Base-by-base conservation (phyloP, 148 eudicot genomes). In the Silene conica region DNA sequence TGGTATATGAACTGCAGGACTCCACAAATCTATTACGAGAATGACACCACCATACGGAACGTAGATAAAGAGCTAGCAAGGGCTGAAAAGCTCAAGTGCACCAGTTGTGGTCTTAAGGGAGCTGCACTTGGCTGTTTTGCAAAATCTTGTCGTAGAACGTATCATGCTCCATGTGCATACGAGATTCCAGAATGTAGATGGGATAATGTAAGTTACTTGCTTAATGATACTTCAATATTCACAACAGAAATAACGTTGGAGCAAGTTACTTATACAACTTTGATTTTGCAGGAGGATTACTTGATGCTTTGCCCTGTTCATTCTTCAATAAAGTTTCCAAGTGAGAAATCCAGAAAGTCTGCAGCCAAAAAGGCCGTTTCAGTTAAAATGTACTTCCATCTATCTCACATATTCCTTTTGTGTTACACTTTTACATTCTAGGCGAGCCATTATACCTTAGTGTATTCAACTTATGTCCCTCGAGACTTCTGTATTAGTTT, bases 121-220 rank as follows among this genome's bases (percentile, higher is more conserved):
- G 98, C 98, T 55, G 92, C 88, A 2, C 96, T 95, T 76, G 98
- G 98, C 21, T 95, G 97, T 82, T 89, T 67, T 83, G 81, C 82
- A 67, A 90, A 87, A 70, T 76, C 90, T 15, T 95, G 98, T 73
- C 82, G 90, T 69, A 94, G 76, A 86, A 90, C 76, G 59, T 95
- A 90, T 75, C 98, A 95, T 73, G 96, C 78, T 26, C 90, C 97
- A 28, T 92, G 98, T 82, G 97, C 97, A 54, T 73, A 76, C 55
- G 85, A 80, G 45, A 66, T 85, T 66, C 60, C 69, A 64, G 87
- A 54, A 65, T 92, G 97, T 84, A 88, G 93, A 90, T 95, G 98
- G 98, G 93, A 95, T 67, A 68, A 77, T 54, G 97, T 91, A 77
- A 85, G 93, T 81, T 20, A 67, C 9, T 73, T 19, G 50, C 38